Conservation (phyloP, 306 rosid genomes). For the Lathyrus sativus region DNA sequence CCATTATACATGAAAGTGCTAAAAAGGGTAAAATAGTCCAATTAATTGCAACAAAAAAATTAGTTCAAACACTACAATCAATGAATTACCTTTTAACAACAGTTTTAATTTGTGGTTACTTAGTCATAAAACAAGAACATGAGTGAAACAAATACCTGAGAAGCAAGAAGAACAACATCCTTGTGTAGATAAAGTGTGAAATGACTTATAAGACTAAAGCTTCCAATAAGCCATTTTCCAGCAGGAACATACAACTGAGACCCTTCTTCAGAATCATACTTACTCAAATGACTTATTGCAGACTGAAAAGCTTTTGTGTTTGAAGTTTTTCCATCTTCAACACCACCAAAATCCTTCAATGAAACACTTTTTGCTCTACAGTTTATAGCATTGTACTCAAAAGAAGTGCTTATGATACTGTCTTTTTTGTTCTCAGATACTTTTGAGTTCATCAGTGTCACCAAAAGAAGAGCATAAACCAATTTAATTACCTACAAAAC, state of each 20-base stretch:
- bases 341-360: constrained; percentile 70
- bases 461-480: constrained; percentile 39
- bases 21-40: constrained; percentile 27
- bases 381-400: constrained; percentile 62
- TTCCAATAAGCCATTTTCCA: constrained; percentile 84
- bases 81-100: constrained; percentile 9
- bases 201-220: constrained; percentile 73
- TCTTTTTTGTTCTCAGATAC: constrained; percentile 51
- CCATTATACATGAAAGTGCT: constrained; percentile 6
- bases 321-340: constrained; percentile 74
- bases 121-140: constrained; percentile 5
- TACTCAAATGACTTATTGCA: constrained; percentile 58
- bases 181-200: constrained; percentile 63
- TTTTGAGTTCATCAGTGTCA: constrained; percentile 43
- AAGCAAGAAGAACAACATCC: constrained; percentile 76
- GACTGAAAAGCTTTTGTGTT: constrained; percentile 70
- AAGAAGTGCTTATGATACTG: constrained; percentile 27
- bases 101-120: neutral
- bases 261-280: constrained; percentile 61
- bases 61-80: constrained; percentile 12
- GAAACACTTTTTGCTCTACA: constrained; percentile 77
- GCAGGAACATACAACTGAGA: constrained; percentile 71
- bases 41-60: constrained; percentile 9
- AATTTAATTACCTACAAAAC: constrained; percentile 40
- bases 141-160: constrained; percentile 55